Evolutionary conservation across 495 filamentous ascomycete genomes (phyloP), one percentile per base, ranked within the genome.

Genomic region (Neurospora sp.): DNA sequence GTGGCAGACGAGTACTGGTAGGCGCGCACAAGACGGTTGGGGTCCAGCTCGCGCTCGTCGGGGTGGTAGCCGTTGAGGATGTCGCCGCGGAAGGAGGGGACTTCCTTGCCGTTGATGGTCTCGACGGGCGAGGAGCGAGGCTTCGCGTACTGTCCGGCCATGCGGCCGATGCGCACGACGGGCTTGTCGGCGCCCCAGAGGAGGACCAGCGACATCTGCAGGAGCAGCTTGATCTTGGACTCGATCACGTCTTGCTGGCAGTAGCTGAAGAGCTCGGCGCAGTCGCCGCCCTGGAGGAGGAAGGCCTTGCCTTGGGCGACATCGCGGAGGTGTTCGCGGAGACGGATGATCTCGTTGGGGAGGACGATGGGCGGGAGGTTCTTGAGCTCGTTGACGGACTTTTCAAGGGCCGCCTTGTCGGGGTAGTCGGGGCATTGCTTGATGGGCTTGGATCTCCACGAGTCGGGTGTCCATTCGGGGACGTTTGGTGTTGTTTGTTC

Each of bases 91-190:
- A 98, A 98, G 3, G 92, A 94, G 14, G 92, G 93, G 71, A 97
- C 91, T 77, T 93, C 88, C 66, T 87, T 87, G 69, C 94, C 94
- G 75, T 96, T 82, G 72, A 97, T 82, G 3, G 86, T 85, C 83
- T 99, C 96, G 70, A 90, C 96, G 4, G 95, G 92, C 70, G 90
- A 96, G 16, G 93, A 97, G 41, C 96, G 86, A 1, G 96, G 96
- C 80, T 99, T 99, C 22, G 96, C 96, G 73, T 95, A 99, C 83
- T 99, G 96, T 5, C 96, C 96, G 20, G 96, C 96, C 90, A 98
- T 97, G 69, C 96, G 89, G 20, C 92, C 96, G 76, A 99, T 96
- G 74, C 96, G 89, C 71, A 99, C 93, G 35, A 99, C 94, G 37
- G 93, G 93, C 82, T 96, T 97, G 82, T 97, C 93, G 72, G 84